Conservation (phyloP, 2,329 filamentous ascomycete species). For the Sarocladium kiliense region DNA sequence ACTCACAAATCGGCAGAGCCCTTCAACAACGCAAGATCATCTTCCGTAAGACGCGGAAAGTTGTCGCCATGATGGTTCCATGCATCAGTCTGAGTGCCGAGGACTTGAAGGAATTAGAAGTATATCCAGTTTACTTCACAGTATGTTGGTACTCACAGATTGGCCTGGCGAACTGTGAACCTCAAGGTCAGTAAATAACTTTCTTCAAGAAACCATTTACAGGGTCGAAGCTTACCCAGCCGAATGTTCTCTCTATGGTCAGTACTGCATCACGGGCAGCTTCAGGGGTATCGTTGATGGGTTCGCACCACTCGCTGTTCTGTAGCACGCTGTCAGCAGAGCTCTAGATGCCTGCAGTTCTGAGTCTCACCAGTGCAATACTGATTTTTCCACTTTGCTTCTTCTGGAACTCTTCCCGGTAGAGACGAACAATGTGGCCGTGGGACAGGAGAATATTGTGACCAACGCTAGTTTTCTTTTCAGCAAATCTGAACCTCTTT, state of each 20-base stretch:
- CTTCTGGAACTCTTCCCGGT: neutral
- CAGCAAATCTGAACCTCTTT: neutral
- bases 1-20: neutral
- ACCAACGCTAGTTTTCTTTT: neutral
- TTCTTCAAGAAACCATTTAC: neutral
- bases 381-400: neutral
- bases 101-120: neutral
- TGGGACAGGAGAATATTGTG: neutral
- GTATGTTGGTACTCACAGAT: neutral
- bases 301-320: neutral
- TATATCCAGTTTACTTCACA: neutral
- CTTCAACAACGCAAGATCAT: neutral
- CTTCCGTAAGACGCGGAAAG: neutral
- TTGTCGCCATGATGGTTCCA: neutral
- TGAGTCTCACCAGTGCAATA: neutral
- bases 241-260: neutral
- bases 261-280: neutral
- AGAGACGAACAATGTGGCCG: neutral
- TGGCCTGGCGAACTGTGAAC: neutral
- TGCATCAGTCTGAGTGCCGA: neutral
- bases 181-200: neutral
- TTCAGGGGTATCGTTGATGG: neutral
- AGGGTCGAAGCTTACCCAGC: neutral
- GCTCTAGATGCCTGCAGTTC: neutral
- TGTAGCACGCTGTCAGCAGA: neutral